A percentile compares a stretch with the other conserved stretches of the same genome.
Conservation (phyloP, 768 basidiomycete species). For the button mushroom (Agaricus bisporus) region DNA sequence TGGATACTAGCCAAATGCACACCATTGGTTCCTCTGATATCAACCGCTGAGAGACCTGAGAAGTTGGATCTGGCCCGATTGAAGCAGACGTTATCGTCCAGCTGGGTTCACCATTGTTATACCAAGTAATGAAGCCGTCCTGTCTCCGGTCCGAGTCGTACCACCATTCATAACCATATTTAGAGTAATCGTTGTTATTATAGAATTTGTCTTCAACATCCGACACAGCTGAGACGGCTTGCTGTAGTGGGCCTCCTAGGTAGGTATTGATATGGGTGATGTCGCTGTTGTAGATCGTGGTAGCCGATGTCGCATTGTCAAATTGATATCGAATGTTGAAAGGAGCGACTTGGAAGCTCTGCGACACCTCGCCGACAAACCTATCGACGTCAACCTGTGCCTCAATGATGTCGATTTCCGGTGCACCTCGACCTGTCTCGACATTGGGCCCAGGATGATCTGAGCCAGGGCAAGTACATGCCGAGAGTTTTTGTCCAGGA, state of each 20-base stretch:
- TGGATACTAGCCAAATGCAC: constrained; percentile 18
- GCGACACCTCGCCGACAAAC: constrained; percentile 61
- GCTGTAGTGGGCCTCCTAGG: constrained; percentile 63
- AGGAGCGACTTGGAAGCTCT: constrained; percentile 74
- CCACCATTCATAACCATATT: constrained; percentile 79
- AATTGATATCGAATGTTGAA: constrained; percentile 65
- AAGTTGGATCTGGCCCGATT: constrained; percentile 54
- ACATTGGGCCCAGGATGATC: constrained; percentile 83
- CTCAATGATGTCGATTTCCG: constrained; percentile 91
- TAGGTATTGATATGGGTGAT: constrained; percentile 58
- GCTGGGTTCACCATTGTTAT: constrained; percentile 49
- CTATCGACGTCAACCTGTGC: constrained; percentile 53
- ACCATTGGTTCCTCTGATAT: constrained; percentile 95
- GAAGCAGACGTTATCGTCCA: constrained; percentile 67
- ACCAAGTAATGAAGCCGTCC: constrained; percentile 80
- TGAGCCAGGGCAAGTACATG: constrained; percentile 81
- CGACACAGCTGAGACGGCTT: constrained; percentile 64
- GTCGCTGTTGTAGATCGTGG: constrained; percentile 42
- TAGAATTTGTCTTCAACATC: constrained; percentile 49
- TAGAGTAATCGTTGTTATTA: constrained; percentile 40
- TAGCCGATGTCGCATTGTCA: constrained; percentile 41
- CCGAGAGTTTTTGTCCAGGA: constrained; percentile 78
- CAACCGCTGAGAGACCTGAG: constrained; percentile 55
- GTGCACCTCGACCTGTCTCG: constrained; percentile 64
- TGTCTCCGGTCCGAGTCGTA: constrained; percentile 55